Base-by-base conservation (phyloP, 768 basidiomycete species). In the Pleurotus tuoliensis region DNA sequence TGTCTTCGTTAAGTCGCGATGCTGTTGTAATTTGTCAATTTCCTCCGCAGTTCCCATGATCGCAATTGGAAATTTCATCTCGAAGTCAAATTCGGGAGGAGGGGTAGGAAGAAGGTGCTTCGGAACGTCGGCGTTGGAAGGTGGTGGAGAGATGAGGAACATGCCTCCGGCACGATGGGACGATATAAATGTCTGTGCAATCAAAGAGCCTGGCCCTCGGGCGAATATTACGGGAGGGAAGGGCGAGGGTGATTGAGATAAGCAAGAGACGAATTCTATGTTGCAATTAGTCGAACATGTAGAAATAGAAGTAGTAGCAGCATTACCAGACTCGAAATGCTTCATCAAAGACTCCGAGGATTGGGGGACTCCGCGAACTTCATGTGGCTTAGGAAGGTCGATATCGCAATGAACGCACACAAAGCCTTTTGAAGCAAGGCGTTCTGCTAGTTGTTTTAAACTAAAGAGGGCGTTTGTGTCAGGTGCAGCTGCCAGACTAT, bases 111-210 rank as follows among this genome's bases (percentile, higher is more conserved):
- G 71, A 25, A 62, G 52, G 34, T 38, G 53, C 11, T 59, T 61
- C 2, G 66, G 50, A 16, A 80, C 63, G 1, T 68, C 65, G 6
- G 65, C 61, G 54, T 81, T 77, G 41, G 75, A 72, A 8, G 71
- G 47, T 1, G 82, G 83, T 7, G 82, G 83, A 20, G 80, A 79
- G 30, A 86, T 76, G n/a, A 89, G 73, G 56, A 86, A 74, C 48
- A 90, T 71, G 0, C 79, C 87, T 4, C 76, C 73, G 5, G 83
- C 83, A 1, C 87, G 85, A 61, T 87, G 70, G 18, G 84, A 86
- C 1, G 83, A 87, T 58, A 90, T 80, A 66, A 86, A 90, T 18
- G 81, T 74, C 65, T 90, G 84, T 6, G 83, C 79, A 53, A 90
- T 76, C 37, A 88, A 71, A 55, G 83, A 76, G 8, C 76, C 73